phyloP scores from a whole-genome alignment of 1,284 basidiomycete species.

The Boletus hoseneyae region DNA sequence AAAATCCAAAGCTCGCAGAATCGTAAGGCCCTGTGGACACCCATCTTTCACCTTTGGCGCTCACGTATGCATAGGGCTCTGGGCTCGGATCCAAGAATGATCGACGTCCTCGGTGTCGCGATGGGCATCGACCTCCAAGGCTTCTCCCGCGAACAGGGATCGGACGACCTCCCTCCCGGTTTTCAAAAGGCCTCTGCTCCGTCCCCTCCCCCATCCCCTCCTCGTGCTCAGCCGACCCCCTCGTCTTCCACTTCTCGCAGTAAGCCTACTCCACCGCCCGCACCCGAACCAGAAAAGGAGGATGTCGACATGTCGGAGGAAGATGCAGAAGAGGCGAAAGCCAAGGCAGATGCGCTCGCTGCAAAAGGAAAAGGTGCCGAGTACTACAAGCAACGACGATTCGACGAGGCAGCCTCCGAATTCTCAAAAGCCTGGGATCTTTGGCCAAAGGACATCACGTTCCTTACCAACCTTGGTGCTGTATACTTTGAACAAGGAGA shows the following conservation, averaged over 20 bases:
- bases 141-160: conserved; percentile 82
- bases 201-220: conserved; percentile 41
- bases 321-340: conserved; percentile 59
- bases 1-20: conserved; percentile 60
- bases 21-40: conserved; percentile 34
- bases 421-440: conserved; percentile 91
- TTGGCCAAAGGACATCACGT: conserved; percentile 92
- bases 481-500: conserved; percentile 93
- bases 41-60: neutral
- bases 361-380: conserved; percentile 79
- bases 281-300: conserved; percentile 38
- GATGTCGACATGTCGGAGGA: conserved; percentile 65
- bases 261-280: conserved; percentile 27
- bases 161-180: conserved; percentile 74
- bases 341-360: conserved; percentile 72
- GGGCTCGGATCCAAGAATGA: conserved; percentile 83
- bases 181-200: conserved; percentile 35
- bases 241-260: conserved; percentile 31
- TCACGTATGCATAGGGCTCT: conserved; percentile 44
- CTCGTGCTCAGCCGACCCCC: conserved; percentile 42
- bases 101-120: conserved; percentile 87
- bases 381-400: conserved; percentile 84
- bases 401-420: conserved; percentile 67
- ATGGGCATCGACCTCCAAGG: conserved; percentile 95
- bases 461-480: conserved; percentile 84